Evolutionary conservation across 106 monocot genomes (phyloP).

Genomic region (Dioscorea zingiberensis): DNA sequence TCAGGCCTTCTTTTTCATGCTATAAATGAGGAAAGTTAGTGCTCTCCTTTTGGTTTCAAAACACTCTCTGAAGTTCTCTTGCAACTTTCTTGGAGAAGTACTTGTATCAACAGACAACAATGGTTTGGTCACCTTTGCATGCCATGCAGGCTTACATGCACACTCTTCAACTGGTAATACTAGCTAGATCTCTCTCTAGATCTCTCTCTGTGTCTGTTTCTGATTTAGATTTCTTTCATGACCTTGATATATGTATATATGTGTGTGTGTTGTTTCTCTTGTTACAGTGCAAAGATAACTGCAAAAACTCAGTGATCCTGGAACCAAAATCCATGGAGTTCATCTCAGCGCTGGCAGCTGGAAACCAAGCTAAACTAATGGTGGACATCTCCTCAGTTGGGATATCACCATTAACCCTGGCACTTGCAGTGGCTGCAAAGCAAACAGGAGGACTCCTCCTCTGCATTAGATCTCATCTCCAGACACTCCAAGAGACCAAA

Average conservation of each 20-base stretch:
- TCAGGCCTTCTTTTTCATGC: too few relatives aligned
- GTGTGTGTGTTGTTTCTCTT: background rate
- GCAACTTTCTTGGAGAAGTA: too few relatives aligned
- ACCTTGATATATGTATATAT: too few relatives aligned
- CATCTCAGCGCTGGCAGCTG: slow-evolving; percentile 32
- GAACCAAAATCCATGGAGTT: slow-evolving; percentile 26
- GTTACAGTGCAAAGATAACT: slow-evolving; percentile 22
- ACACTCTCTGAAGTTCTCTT: too few relatives aligned
- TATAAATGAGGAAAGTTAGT: too few relatives aligned
- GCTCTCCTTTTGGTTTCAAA: too few relatives aligned
- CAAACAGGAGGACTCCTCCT: slow-evolving; percentile 16
- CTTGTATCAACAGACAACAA: too few relatives aligned
- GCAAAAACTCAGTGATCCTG: background rate
- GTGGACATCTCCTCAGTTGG: background rate
- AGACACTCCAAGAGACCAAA: background rate
- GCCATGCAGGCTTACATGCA: slow-evolving; percentile 31
- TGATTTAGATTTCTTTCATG: too few relatives aligned
- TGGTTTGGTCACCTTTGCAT: slow-evolving; percentile 22
- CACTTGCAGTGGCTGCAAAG: slow-evolving; percentile 15
- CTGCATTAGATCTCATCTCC: slow-evolving; percentile 1
- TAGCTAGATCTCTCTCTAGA: background rate
- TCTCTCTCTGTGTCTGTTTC: background rate
- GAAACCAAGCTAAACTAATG: slow-evolving; percentile 12
- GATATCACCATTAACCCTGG: background rate
- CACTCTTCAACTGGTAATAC: slow-evolving; percentile 22